Percentiles rank a stretch among this genome's conserved stretches.
Conservation (phyloP, 768 basidiomycete genomes). For the Lentinula raphanica region DNA sequence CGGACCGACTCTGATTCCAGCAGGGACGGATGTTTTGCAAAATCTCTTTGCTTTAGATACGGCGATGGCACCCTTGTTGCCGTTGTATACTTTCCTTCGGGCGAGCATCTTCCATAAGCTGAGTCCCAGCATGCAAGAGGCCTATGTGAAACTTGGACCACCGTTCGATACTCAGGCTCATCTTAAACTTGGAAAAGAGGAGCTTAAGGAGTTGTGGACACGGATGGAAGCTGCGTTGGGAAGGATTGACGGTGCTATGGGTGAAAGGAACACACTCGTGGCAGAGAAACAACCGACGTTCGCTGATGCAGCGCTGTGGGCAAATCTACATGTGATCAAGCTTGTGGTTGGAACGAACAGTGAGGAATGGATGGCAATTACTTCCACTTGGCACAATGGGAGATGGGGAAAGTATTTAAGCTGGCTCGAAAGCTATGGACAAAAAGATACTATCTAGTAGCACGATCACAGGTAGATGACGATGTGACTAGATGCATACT, state of each 20-base stretch:
- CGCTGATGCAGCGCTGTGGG: slow-evolving; percentile 22
- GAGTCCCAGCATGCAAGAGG: neutral
- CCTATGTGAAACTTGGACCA: neutral
- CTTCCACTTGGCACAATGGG: slow-evolving; percentile 17
- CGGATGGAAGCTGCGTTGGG: neutral
- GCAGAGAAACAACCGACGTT: slow-evolving; percentile 17
- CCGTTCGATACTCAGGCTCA: neutral
- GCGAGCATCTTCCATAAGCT: neutral
- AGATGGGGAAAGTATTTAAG: slow-evolving; percentile 17
- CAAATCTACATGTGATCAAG: slow-evolving; percentile 16
- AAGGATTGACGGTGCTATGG: neutral
- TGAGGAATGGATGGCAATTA: slow-evolving; percentile 7
- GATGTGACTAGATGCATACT: neutral
- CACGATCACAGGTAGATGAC: neutral
- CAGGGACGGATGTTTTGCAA: slow-evolving; percentile 27
- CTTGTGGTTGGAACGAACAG: slow-evolving; percentile 25
- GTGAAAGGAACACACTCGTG: neutral
- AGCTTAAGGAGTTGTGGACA: neutral
- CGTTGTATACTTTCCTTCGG: neutral
- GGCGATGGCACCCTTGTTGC: neutral
- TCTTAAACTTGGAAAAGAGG: neutral
- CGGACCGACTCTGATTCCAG: slow-evolving; percentile 24
- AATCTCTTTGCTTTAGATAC: slow-evolving; percentile 19
- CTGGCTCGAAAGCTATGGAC: neutral
- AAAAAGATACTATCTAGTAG: neutral